phyloP scores from a whole-genome alignment of 805 yeast species.

The Candida takata region DNA sequence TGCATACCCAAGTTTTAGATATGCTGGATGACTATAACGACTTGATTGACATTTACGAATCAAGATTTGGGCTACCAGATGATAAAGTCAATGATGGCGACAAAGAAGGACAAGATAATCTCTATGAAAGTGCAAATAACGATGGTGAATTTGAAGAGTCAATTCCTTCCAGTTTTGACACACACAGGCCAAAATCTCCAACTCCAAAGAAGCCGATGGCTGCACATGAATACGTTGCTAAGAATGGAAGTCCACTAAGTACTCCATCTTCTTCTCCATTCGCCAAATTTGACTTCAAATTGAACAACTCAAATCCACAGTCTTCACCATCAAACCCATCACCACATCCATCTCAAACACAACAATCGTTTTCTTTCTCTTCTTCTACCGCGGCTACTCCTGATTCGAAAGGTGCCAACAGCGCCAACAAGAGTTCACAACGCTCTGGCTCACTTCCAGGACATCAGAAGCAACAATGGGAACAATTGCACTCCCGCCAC shows the following conservation, averaged over 20 bases:
- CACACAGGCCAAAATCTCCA: conserved; percentile 1
- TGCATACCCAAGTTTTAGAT: conserved; percentile 4
- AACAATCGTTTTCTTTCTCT: not conserved
- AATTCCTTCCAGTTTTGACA: conserved; percentile 1
- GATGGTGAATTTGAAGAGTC: not conserved
- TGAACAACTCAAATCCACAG: not conserved
- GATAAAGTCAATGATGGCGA: conserved; percentile 3
- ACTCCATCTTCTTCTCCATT: not conserved
- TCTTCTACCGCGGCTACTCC: not conserved
- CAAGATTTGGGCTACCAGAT: conserved; percentile 1
- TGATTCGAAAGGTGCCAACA: too few species aligned
- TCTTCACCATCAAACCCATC: not conserved
- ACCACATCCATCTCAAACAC: not conserved
- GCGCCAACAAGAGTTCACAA: too few species aligned
- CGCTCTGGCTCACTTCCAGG: too few species aligned
- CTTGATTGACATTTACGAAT: not conserved
- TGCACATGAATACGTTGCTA: conserved; percentile 1
- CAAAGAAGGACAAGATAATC: not conserved
- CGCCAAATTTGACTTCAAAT: not conserved
- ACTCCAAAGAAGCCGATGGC: conserved; percentile 1
- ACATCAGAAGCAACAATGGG: too few species aligned
- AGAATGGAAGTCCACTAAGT: conserved; percentile 1
- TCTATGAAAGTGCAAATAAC: not conserved
- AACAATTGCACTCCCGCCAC: too few species aligned
- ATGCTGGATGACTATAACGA: conserved; percentile 6